Evolutionary conservation across 768 basidiomycete species (phyloP).

Genomic region (Udeniomyces megalosporus): DNA sequence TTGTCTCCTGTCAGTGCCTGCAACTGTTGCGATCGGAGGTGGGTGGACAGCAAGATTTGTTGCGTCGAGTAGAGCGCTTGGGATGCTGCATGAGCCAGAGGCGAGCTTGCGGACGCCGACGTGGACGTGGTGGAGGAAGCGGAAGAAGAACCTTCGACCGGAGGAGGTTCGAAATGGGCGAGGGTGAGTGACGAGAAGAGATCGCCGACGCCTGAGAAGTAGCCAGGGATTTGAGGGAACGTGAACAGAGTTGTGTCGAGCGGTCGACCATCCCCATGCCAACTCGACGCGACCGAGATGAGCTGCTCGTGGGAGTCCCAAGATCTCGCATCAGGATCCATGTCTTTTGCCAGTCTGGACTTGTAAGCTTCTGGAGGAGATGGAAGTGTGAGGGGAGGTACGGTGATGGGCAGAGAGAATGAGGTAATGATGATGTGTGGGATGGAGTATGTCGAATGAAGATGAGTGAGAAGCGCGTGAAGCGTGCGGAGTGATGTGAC

Average conservation of each 20-base stretch:
- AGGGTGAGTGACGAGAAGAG: conserved; percentile 85
- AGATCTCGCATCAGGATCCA: background rate
- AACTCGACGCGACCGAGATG: conserved; percentile 9
- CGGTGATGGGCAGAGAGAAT: conserved; percentile 46
- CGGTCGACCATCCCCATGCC: no score
- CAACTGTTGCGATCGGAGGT: conserved; percentile 29
- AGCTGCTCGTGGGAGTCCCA: background rate
- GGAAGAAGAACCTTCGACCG: conserved; percentile 2
- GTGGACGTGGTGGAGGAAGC: background rate
- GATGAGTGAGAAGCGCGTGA: conserved; percentile 46
- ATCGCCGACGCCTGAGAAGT: conserved; percentile 94
- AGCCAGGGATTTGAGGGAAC: conserved; percentile 67
- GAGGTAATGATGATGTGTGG: conserved; percentile 86
- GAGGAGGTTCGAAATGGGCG: conserved; percentile 43
- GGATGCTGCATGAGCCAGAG: conserved; percentile 5
- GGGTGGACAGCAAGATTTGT: conserved; percentile 13
- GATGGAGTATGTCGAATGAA: conserved; percentile 62
- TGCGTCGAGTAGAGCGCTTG: conserved; percentile 10
- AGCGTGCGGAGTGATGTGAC: conserved; percentile 55
- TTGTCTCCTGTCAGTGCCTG: conserved; percentile 44
- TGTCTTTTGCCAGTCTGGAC: background rate
- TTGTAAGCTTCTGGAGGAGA: conserved; percentile 1
- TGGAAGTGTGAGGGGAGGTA: background rate
- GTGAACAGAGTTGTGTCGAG: conserved; percentile 32
- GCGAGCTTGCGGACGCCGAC: background rate